Evolutionary conservation across 2,329 filamentous ascomycete genomes (phyloP).

Genomic region (Trichoderma sp.): DNA sequence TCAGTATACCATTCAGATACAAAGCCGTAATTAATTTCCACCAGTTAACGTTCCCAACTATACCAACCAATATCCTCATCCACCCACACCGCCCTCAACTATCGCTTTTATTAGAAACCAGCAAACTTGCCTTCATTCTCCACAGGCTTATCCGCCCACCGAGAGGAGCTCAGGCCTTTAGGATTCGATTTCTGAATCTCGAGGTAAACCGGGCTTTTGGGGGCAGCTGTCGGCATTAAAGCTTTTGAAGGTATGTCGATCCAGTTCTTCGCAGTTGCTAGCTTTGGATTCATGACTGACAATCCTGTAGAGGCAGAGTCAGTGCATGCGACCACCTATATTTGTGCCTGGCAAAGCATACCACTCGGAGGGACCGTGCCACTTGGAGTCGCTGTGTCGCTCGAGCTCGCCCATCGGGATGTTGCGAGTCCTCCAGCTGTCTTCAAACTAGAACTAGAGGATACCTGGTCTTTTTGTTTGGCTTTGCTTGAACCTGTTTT

Average conservation of each 20-base stretch:
- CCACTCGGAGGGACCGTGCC: slow-evolving; percentile 1
- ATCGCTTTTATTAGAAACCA: not conserved
- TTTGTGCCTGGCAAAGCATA: not conserved
- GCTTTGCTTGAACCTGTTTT: not conserved
- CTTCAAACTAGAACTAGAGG: not conserved
- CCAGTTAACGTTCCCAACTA: not conserved
- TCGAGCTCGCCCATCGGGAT: slow-evolving; percentile 30
- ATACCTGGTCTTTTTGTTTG: slow-evolving; percentile 12
- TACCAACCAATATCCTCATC: not conserved
- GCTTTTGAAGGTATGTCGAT: not conserved
- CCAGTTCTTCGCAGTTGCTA: not conserved
- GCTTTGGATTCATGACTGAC: not conserved
- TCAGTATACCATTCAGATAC: not conserved
- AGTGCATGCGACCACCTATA: not conserved
- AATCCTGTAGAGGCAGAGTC: not conserved
- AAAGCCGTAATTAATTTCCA: not conserved
- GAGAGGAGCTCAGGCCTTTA: slow-evolving; percentile 30
- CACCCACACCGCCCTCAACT: not conserved
- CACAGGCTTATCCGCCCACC: slow-evolving; percentile 28
- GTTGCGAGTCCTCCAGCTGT: slow-evolving; percentile 25
- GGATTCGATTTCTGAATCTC: not conserved
- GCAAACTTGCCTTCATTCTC: slow-evolving; percentile 1
- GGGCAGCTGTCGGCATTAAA: too few relatives aligned
- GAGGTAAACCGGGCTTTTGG: not conserved
- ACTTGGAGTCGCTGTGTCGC: not conserved